These are phyloP conservation scores for Cryptosporidium meleagridis DNA, from an alignment of 169 alveolate species.

Conservation along the genomic window DNA sequence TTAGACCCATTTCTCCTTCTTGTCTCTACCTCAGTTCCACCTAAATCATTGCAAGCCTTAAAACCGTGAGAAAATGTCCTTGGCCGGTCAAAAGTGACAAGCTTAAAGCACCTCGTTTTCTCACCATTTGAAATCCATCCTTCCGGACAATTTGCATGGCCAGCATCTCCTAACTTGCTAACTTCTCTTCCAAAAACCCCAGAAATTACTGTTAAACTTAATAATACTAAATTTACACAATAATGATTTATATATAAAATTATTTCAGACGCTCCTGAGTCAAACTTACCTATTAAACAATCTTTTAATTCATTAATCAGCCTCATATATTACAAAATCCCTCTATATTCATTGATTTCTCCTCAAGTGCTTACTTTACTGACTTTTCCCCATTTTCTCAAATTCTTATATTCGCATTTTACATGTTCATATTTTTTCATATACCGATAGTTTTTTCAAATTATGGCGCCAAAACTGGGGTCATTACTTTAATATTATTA, in stretches of 20 bases:
- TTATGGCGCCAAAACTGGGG: slow-evolving; percentile 18
- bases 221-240: slow-evolving; percentile 6
- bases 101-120: slow-evolving; percentile 57
- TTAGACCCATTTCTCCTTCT: slow-evolving; percentile 17
- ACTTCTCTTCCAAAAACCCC: slow-evolving; percentile 10
- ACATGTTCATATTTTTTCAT: slow-evolving; percentile 59
- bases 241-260: not conserved
- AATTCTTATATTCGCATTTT: slow-evolving; percentile 10
- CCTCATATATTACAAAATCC: slow-evolving; percentile 38
- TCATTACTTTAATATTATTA: not conserved
- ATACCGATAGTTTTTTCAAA: slow-evolving; percentile 5
- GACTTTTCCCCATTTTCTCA: not conserved
- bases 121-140: slow-evolving; percentile 64
- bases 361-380: not conserved
- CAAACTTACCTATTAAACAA: slow-evolving; percentile 31
- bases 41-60: slow-evolving; percentile 63
- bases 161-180: not conserved
- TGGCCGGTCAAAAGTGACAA: slow-evolving; percentile 53
- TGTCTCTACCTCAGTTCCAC: slow-evolving; percentile 44
- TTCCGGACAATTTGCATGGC: slow-evolving; percentile 48
- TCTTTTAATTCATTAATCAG: not conserved
- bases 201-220: slow-evolving; percentile 28
- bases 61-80: slow-evolving; percentile 67
- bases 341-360: slow-evolving; percentile 1
- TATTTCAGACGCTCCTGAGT: not conserved